phyloP scores from a whole-genome alignment of 2,329 filamentous ascomycete genomes.

The Clonostachys byssicola region DNA sequence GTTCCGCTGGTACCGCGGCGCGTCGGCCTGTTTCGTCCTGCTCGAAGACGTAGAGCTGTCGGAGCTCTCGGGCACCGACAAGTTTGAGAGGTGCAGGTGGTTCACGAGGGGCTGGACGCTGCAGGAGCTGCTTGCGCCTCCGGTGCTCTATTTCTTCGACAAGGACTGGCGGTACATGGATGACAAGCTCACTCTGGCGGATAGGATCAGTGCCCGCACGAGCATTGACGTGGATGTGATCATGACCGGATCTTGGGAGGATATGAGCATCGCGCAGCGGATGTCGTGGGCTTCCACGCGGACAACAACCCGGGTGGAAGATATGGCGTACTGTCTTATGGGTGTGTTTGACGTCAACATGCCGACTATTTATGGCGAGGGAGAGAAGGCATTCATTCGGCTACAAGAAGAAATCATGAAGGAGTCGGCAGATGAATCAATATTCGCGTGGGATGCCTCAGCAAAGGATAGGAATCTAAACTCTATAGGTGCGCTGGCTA shows the following conservation, averaged over 20 bases:
- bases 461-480: background rate
- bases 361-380: conserved; percentile 13
- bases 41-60: conserved; percentile 2
- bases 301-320: conserved; percentile 8
- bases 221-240: conserved; percentile 1
- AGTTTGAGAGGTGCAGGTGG: background rate
- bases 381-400: conserved; percentile 6
- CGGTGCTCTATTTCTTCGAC: conserved; percentile 8
- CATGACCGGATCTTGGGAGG: background rate
- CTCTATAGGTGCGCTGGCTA: background rate
- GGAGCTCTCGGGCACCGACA: no score
- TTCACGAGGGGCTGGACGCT: conserved; percentile 8
- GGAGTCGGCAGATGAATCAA: conserved; percentile 3
- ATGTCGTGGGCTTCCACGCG: conserved; percentile 10
- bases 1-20: conserved; percentile 9
- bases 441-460: conserved; percentile 4
- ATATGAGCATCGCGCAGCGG: conserved; percentile 1
- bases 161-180: conserved; percentile 13
- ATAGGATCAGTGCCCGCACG: conserved; percentile 1
- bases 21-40: conserved; percentile 6
- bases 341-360: conserved; percentile 13
- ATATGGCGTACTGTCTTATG: conserved; percentile 12
- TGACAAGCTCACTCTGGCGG: background rate
- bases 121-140: conserved; percentile 7
- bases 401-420: conserved; percentile 10